phyloP scores from a whole-genome alignment of 305 asterid species.

The Solanum hybrid region DNA sequence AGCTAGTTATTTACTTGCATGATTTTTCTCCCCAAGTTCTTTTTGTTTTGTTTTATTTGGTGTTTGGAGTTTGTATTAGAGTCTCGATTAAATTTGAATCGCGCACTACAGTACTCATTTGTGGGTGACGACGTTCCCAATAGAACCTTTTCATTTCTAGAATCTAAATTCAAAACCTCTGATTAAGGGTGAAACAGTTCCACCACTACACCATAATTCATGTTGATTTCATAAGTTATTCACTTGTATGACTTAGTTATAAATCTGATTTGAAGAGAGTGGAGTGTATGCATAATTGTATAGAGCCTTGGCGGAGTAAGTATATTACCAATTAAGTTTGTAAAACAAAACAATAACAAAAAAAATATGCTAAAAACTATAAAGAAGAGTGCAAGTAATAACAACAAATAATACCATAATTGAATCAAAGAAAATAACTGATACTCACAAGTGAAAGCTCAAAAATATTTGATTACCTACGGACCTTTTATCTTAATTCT shows the following conservation, averaged over 20 bases:
- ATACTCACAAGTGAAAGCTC: not conserved
- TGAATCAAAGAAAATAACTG: not conserved
- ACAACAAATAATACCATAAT: not conserved
- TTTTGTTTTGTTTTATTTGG: too few species aligned
- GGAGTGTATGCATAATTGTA: not conserved
- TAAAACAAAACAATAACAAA: not conserved
- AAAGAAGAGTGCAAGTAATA: not conserved
- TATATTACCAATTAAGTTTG: not conserved
- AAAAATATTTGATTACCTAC: not conserved
- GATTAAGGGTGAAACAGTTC: not conserved
- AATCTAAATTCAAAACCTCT: not conserved
- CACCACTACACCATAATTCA: not conserved
- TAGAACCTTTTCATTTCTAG: not conserved
- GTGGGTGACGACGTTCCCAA: not conserved
- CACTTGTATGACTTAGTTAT: not conserved
- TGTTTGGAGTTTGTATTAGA: not conserved
- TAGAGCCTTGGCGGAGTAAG: not conserved
- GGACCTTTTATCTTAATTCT: not conserved
- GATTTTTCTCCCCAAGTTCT: not conserved
- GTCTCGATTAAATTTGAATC: not conserved
- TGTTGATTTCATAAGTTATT: not conserved
- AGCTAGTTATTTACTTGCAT: not conserved
- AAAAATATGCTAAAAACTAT: not conserved
- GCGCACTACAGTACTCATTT: not conserved
- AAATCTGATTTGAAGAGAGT: not conserved